A percentile compares a stretch with the other conserved stretches of the same genome.
Evolutionary conservation across 495 filamentous ascomycete species (phyloP).

Genomic region (Beverwykella pulmonaria): DNA sequence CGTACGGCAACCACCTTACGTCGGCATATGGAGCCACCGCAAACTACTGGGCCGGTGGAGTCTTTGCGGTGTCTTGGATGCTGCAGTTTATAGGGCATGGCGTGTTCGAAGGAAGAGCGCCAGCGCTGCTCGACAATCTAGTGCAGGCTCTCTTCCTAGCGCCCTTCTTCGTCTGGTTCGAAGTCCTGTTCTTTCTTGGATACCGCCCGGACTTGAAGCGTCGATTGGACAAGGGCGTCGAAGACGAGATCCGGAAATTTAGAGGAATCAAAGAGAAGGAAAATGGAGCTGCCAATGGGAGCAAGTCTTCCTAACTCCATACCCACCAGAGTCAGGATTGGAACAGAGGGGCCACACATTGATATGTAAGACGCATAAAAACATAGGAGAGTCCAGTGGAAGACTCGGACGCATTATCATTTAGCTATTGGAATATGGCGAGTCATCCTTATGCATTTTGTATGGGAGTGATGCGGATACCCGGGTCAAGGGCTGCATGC

Average conservation of each 20-base stretch:
- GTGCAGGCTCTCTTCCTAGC: slow-evolving; percentile 91
- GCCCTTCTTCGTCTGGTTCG: slow-evolving; percentile 98
- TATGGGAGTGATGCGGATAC: too few relatives aligned
- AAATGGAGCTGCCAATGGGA: slow-evolving; percentile 31
- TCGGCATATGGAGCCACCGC: slow-evolving; percentile 63
- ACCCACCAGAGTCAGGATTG: background rate
- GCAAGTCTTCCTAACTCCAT: slow-evolving; percentile 10
- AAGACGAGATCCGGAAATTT: slow-evolving; percentile 67
- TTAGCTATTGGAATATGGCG: too few relatives aligned
- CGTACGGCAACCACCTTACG: slow-evolving; percentile 73
- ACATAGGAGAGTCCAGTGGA: background rate
- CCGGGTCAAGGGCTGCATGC: too few relatives aligned
- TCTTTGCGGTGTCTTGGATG: slow-evolving; percentile 78
- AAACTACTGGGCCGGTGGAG: slow-evolving; percentile 69
- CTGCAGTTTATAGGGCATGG: slow-evolving; percentile 92
- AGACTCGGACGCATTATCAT: background rate
- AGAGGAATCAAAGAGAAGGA: slow-evolving; percentile 47
- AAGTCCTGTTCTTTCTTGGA: slow-evolving; percentile 86
- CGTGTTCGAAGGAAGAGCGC: slow-evolving; percentile 82
- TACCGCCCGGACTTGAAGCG: slow-evolving; percentile 85
- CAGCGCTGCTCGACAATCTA: slow-evolving; percentile 86
- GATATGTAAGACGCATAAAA: background rate
- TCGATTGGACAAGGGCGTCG: slow-evolving; percentile 73
- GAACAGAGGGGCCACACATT: background rate
- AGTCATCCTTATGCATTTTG: too few relatives aligned